Conservation (phyloP, 2,329 filamentous ascomycete genomes). For the Xylaria sp. region DNA sequence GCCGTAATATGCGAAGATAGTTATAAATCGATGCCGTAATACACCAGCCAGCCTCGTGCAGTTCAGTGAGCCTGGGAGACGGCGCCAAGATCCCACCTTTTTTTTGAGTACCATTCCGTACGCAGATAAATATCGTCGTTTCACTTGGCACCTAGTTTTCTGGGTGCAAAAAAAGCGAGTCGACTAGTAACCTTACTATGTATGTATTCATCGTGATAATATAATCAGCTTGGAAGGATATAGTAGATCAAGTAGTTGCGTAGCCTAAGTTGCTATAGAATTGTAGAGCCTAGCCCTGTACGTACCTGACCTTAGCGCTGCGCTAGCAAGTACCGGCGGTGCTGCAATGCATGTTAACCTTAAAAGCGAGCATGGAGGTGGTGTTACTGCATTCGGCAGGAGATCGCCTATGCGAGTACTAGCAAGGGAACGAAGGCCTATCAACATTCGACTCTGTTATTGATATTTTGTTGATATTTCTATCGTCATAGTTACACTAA, state of each 20-base stretch:
- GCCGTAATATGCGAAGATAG: slow-evolving; percentile 5
- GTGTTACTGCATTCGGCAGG: background rate
- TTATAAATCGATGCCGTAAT: background rate
- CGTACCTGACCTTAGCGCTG: background rate
- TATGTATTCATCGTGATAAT: too few species aligned
- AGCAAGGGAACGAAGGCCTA: background rate
- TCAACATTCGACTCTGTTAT: background rate
- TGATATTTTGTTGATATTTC: background rate
- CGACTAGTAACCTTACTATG: too few species aligned
- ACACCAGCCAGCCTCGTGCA: background rate
- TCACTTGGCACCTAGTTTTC: too few species aligned
- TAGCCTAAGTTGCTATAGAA: background rate
- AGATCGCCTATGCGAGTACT: background rate
- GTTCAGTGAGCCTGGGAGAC: background rate
- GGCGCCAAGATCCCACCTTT: too few species aligned
- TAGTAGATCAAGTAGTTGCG: background rate
- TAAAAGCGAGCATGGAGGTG: background rate
- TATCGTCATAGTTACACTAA: background rate
- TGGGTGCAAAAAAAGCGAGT: too few species aligned
- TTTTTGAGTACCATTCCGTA: too few species aligned
- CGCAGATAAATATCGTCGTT: too few species aligned
- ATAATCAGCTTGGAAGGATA: background rate
- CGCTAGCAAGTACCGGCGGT: background rate
- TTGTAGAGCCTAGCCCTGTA: background rate
- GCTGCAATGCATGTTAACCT: background rate